Percentiles rank a stretch among this genome's conserved stretches.
These are phyloP conservation scores for Trichothecium roseum DNA, from an alignment of 2,329 filamentous ascomycete species.

Conservation along the genomic window DNA sequence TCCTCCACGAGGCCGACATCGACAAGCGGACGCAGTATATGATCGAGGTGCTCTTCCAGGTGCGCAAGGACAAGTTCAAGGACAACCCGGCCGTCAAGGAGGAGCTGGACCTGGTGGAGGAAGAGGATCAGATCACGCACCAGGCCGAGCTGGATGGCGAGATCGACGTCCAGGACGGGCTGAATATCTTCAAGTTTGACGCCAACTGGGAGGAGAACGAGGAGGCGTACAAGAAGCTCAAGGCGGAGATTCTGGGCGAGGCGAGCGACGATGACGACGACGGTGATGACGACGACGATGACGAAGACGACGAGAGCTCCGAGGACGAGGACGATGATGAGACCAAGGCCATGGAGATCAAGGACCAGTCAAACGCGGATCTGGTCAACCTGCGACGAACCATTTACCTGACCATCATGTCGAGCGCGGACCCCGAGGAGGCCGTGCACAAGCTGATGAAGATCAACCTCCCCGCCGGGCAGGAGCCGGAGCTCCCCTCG, in stretches of 20 bases:
- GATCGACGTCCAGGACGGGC: constrained; percentile 71
- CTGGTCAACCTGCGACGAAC: constrained; percentile 86
- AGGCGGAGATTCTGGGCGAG: constrained; percentile 89
- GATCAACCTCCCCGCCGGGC: constrained; percentile 74
- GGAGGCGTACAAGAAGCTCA: constrained; percentile 78
- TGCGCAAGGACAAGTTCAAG: constrained; percentile 93
- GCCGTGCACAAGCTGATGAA: constrained; percentile 95
- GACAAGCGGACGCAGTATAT: constrained; percentile 99
- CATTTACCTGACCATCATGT: constrained; percentile 97
- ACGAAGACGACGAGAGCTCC: constrained; percentile 57
- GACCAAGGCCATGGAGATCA: constrained; percentile 83
- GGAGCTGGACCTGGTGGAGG: constrained; percentile 89
- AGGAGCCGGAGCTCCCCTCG: constrained; percentile 82
- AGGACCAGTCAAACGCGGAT: constrained; percentile 94
- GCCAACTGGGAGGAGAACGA: constrained; percentile 84
- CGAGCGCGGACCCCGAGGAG: constrained; percentile 91
- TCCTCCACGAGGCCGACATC: constrained; percentile 92
- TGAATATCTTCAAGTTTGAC: constrained; percentile 96
- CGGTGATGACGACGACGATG: constrained; percentile 42
- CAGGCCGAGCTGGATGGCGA: constrained; percentile 72
- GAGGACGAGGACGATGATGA: constrained; percentile 66
- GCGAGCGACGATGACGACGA: constrained; percentile 77
- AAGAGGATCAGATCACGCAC: constrained; percentile 97
- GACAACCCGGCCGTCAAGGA: constrained; percentile 85
- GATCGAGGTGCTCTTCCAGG: constrained; percentile 96